phyloP scores from a whole-genome alignment of 1,284 basidiomycete genomes.

The Flammula alnicola region DNA sequence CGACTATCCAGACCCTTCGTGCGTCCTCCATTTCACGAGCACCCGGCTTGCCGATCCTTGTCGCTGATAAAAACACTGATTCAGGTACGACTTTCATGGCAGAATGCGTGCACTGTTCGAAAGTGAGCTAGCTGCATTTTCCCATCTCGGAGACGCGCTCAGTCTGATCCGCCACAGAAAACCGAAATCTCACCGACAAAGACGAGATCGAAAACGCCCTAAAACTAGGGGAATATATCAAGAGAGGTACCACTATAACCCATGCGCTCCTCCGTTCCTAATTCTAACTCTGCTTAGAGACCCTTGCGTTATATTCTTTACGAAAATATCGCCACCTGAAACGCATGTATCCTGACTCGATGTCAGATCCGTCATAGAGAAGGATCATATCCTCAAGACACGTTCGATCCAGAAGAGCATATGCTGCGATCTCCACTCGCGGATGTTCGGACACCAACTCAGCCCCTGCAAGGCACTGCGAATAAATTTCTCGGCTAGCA shows the following conservation, averaged over 20 bases:
- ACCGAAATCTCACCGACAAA: conserved; percentile 69
- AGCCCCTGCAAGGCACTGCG: no score
- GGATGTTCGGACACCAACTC: not conserved
- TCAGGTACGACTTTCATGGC: conserved; percentile 76
- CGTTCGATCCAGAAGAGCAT: conserved; percentile 9
- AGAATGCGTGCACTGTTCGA: conserved; percentile 73
- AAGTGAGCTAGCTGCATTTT: conserved; percentile 47
- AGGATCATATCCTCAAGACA: conserved; percentile 2
- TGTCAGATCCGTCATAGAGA: conserved; percentile 29
- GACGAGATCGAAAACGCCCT: conserved; percentile 81
- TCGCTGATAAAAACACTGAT: conserved; percentile 12
- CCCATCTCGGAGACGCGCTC: not conserved
- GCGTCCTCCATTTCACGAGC: conserved; percentile 36
- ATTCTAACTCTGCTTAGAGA: conserved; percentile 56
- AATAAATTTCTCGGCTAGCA: not conserved
- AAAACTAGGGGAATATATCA: conserved; percentile 84
- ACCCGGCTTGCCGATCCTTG: conserved; percentile 18
- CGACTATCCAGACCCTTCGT: conserved; percentile 81
- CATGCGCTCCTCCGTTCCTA: not conserved
- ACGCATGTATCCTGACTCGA: conserved; percentile 64
- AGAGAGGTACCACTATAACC: conserved; percentile 68
- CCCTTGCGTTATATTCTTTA: conserved; percentile 82
- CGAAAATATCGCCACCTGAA: conserved; percentile 87
- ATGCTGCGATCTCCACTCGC: not conserved
- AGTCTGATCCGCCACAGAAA: conserved; percentile 53